Conservation (phyloP, 225 moss, liverwort and hornwort genomes). For the Pseudisothecium myosuroides region DNA sequence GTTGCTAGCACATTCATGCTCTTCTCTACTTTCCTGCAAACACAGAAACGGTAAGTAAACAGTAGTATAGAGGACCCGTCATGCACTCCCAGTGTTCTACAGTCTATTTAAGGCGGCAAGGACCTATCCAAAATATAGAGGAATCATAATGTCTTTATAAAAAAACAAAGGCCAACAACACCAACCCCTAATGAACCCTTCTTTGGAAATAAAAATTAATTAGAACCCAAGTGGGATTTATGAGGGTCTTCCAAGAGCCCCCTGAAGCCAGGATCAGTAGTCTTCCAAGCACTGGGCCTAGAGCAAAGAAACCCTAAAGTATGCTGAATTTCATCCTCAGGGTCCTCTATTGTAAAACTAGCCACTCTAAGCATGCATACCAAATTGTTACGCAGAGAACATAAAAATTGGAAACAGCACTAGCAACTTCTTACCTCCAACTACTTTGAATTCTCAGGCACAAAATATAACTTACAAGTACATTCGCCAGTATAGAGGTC, state of each 20-base stretch:
- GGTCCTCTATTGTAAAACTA: not conserved
- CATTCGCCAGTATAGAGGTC: constrained; percentile 59
- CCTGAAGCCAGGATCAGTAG: not conserved
- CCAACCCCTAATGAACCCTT: not conserved
- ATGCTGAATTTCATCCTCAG: not conserved
- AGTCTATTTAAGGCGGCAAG: not conserved
- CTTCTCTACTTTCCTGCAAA: constrained; percentile 63
- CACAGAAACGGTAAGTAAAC: not conserved
- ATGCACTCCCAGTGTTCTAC: not conserved
- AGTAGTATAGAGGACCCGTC: not conserved
- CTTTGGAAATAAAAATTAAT: not conserved
- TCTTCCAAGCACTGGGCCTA: not conserved
- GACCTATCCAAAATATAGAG: not conserved
- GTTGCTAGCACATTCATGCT: constrained; percentile 62
- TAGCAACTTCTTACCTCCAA: not conserved
- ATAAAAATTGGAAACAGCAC: not conserved
- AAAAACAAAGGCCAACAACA: not conserved
- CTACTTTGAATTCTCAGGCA: not conserved
- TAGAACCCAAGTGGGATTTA: not conserved
- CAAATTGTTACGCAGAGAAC: not conserved
- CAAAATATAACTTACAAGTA: constrained; percentile 43
- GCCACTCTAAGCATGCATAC: not conserved
- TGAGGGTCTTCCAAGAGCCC: not conserved
- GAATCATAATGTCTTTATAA: too few species aligned
- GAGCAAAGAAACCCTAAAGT: not conserved